Evolutionary conservation across 768 basidiomycete species (phyloP).

Genomic region (Pleurotus platypus): DNA sequence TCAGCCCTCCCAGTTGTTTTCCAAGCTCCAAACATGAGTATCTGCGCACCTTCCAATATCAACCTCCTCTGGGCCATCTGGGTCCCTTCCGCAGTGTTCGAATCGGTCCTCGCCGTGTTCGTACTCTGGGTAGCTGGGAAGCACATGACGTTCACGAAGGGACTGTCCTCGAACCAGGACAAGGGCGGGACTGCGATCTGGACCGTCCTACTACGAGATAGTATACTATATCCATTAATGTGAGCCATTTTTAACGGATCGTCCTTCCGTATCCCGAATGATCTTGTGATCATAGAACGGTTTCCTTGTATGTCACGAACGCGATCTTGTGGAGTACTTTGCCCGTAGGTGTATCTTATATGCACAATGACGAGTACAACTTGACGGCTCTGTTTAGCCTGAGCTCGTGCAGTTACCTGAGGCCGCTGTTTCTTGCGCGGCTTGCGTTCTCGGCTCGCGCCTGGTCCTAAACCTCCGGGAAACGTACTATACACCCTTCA

Average conservation of each 20-base stretch:
- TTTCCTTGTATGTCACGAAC: neutral
- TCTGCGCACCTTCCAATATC: conserved; percentile 1
- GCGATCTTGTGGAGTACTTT: neutral
- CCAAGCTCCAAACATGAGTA: conserved; percentile 3
- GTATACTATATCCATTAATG: conserved; percentile 14
- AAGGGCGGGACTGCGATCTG: neutral
- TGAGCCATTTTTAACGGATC: neutral
- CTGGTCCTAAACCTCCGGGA: conserved; percentile 20
- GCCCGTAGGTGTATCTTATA: neutral
- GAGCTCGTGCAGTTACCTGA: conserved; percentile 8
- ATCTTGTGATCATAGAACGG: neutral
- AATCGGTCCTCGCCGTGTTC: neutral
- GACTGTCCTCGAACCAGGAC: neutral
- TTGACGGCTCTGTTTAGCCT: neutral
- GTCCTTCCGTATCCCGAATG: neutral
- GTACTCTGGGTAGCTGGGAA: conserved; percentile 4
- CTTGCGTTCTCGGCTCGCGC: conserved; percentile 16
- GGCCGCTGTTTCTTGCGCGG: conserved; percentile 7
- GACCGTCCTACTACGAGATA: conserved; percentile 11
- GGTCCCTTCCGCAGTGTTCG: neutral
- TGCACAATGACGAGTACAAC: no score
- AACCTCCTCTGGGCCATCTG: neutral
- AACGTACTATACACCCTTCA: conserved; percentile 18
- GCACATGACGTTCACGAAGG: neutral
- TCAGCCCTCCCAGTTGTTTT: neutral